Percentiles rank a stretch among this genome's conserved stretches.
Evolutionary conservation across 2,329 filamentous ascomycete genomes (phyloP).

Genomic region (Acrodontium crateriforme): DNA sequence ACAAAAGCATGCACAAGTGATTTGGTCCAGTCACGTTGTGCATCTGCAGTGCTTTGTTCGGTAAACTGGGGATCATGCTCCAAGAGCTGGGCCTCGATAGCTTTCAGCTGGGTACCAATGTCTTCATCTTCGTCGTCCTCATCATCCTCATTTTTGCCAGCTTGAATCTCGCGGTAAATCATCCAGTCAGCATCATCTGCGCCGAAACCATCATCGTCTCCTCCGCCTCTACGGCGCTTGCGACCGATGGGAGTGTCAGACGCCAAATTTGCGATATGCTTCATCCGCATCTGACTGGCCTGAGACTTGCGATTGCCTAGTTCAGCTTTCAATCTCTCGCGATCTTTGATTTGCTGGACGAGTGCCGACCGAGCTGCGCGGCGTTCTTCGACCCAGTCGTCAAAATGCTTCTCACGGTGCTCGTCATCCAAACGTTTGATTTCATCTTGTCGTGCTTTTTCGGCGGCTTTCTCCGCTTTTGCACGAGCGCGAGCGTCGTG

Average conservation of each 20-base stretch:
- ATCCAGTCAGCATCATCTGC: slow-evolving; percentile 98
- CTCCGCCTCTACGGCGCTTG: slow-evolving; percentile 71
- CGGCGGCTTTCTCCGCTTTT: slow-evolving; percentile 88
- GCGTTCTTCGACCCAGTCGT: slow-evolving; percentile 75
- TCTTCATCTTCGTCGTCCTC: slow-evolving; percentile 92
- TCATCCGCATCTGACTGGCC: slow-evolving; percentile 95
- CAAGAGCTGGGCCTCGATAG: slow-evolving; percentile 71
- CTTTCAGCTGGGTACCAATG: slow-evolving; percentile 56
- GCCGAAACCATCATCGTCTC: slow-evolving; percentile 94
- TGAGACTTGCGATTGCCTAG: slow-evolving; percentile 93
- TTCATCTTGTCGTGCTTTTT: slow-evolving; percentile 72
- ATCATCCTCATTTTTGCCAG: slow-evolving; percentile 77
- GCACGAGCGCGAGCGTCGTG: slow-evolving; percentile 86
- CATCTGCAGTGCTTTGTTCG: slow-evolving; percentile 81
- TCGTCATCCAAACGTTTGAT: slow-evolving; percentile 74
- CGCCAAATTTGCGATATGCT: slow-evolving; percentile 88
- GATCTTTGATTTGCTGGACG: slow-evolving; percentile 76
- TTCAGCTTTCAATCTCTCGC: slow-evolving; percentile 84
- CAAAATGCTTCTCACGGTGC: slow-evolving; percentile 68
- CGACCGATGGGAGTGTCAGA: slow-evolving; percentile 65
- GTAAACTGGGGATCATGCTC: slow-evolving; percentile 78
- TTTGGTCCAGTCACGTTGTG: slow-evolving; percentile 91
- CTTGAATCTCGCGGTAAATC: slow-evolving; percentile 85
- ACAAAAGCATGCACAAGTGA: slow-evolving; percentile 80
- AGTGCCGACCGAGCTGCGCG: slow-evolving; percentile 57